phyloP scores from a whole-genome alignment of 2,329 filamentous ascomycete genomes.

The Scedosporium apiospermum region DNA sequence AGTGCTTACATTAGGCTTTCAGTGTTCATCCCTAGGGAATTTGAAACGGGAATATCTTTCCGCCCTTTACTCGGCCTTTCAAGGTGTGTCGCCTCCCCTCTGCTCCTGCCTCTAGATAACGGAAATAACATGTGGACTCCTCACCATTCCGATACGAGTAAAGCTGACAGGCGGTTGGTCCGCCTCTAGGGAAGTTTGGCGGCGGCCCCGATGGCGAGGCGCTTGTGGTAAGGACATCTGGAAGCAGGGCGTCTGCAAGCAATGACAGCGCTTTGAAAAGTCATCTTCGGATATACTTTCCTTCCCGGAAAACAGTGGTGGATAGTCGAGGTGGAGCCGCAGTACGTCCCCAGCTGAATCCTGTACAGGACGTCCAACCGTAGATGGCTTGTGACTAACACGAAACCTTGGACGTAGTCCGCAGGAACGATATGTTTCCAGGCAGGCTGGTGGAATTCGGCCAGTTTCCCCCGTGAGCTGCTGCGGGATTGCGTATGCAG shows the following conservation, averaged over 20 bases:
- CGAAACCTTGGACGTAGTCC: slow-evolving; percentile 33
- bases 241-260: slow-evolving; percentile 16
- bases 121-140: neutral
- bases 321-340: slow-evolving; percentile 52
- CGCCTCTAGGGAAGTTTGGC: slow-evolving; percentile 28
- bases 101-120: neutral
- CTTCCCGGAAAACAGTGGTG: slow-evolving; percentile 59
- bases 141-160: too few species aligned
- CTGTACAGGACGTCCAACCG: neutral
- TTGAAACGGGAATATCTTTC: slow-evolving; percentile 59
- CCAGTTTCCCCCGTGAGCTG: slow-evolving; percentile 60
- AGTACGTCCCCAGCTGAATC: slow-evolving; percentile 28
- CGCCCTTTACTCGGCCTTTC: slow-evolving; percentile 43
- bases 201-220: slow-evolving; percentile 32
- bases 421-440: slow-evolving; percentile 81
- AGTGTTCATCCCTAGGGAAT: slow-evolving; percentile 75
- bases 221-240: neutral
- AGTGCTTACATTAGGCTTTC: slow-evolving; percentile 5
- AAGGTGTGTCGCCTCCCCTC: slow-evolving; percentile 29
- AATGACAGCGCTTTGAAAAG: slow-evolving; percentile 23
- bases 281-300: slow-evolving; percentile 70
- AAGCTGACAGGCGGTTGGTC: neutral
- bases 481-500: slow-evolving; percentile 69
- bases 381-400: slow-evolving; percentile 9
- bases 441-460: slow-evolving; percentile 58